These are phyloP conservation scores for Asclepias syriaca DNA, from an alignment of 257 asterid genomes.

Conservation along the genomic window DNA sequence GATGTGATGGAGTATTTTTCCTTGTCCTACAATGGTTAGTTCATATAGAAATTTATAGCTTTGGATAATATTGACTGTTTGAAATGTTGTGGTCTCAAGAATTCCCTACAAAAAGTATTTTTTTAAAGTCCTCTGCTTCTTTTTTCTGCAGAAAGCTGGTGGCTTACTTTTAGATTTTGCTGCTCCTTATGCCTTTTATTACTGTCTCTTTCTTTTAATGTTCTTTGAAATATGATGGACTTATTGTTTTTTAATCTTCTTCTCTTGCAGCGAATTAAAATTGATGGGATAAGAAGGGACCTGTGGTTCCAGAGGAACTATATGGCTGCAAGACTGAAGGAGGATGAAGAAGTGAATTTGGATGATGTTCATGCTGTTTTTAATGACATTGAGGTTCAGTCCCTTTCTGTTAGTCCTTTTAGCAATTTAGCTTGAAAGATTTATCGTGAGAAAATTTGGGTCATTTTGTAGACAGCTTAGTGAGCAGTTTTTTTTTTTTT, in stretches of 20 bases:
- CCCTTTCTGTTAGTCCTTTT: constrained; percentile 8
- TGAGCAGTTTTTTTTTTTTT: not conserved
- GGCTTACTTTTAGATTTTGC: not conserved
- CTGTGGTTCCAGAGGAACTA: constrained; percentile 77
- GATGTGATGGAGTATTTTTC: not conserved
- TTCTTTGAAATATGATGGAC: constrained; percentile 1
- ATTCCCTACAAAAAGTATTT: not conserved
- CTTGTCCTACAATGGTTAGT: not conserved
- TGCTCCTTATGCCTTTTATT: not conserved
- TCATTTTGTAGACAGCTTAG: not conserved
- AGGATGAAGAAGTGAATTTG: constrained; percentile 75
- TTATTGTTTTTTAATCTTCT: constrained; percentile 1
- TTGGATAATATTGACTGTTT: not conserved
- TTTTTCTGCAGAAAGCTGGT: not conserved
- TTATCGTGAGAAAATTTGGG: not conserved
- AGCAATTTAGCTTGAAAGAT: not conserved
- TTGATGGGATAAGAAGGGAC: constrained; percentile 64
- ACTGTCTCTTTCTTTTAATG: too few species aligned
- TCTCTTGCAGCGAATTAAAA: constrained; percentile 68
- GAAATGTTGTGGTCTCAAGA: not conserved
- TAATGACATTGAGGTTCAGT: constrained; percentile 71
- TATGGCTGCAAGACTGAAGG: constrained; percentile 52
- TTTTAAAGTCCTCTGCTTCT: not conserved
- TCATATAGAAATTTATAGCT: not conserved
- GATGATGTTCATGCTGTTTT: constrained; percentile 89